Base-by-base conservation (phyloP, 805 yeast species). In the Starmerella gropengiesseri region DNA sequence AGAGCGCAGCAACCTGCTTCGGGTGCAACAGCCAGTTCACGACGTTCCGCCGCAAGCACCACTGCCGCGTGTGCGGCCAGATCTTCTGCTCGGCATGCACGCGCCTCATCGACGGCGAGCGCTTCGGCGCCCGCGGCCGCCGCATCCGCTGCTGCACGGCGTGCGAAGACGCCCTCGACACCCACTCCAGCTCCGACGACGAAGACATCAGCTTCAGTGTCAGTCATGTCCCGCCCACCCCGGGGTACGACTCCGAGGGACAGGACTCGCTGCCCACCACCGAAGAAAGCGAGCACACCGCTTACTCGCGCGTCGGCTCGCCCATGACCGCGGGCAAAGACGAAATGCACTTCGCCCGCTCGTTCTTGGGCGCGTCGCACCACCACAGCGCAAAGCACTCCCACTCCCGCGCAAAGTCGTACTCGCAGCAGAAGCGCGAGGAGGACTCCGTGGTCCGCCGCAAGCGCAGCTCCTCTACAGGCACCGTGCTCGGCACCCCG, bases 61-160 rank as follows among this genome's bases (percentile, higher is more conserved):
- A 89, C 61, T 89, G 98, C 57, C 67, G 98, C 41, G 77, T 89
- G 27, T 89, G 98, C 62, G 98, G 98, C 2, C 95, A 87, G 60
- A 87, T 89, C 37, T 89, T 87, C 57, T 89, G 98, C 60, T 71
- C 81, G 33, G 69, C 71, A 8, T 89, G 98, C 60, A 84, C 95
- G 0, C 63, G 73, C 3, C 72, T 85, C 54, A 64, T 84, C 54
- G 55, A 81, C 46, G 84, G 91, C 37, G 71, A 74, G 40, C 68
- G 68, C 59, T 69, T 83, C 66, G 51, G 48, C 17, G 71, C 77
- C 31, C 67, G 71, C 51, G 67, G 67, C 20, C 93, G 87, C 16
- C 40, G 48, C 5, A 47, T 53, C 25, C 37, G 58, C 25, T 49
- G 55, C 46, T 55, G 58, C 38, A 34, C 32, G 17, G 38, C 48